Conservation (phyloP, 441 rosid genomes). For the Pelargonium myrrhifolium region DNA sequence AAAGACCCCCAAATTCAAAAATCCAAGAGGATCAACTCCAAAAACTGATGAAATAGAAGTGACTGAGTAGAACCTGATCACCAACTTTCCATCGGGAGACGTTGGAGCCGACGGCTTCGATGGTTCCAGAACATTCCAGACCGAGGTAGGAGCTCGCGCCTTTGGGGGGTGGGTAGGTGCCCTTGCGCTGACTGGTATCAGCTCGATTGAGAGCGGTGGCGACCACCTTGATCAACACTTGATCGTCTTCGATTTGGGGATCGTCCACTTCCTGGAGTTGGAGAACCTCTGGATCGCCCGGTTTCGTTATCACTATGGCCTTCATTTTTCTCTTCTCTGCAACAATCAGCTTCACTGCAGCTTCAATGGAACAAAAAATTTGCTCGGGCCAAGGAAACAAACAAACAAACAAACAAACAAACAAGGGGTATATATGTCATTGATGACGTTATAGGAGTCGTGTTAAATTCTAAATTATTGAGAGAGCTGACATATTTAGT, state of each 20-base stretch:
- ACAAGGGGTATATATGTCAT: too few species aligned
- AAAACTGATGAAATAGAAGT: neutral
- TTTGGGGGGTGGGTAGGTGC: constrained; percentile 64
- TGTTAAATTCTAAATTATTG: too few species aligned
- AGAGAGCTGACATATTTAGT: too few species aligned
- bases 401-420: too few species aligned
- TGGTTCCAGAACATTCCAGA: constrained; percentile 80
- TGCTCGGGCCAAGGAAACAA: too few species aligned
- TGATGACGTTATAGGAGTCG: too few species aligned
- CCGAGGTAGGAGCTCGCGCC: constrained; percentile 73
- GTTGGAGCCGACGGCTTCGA: constrained; percentile 48
- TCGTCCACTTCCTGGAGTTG: constrained; percentile 62
- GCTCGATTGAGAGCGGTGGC: constrained; percentile 80
- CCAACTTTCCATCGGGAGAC: constrained; percentile 82
- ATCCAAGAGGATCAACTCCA: neutral
- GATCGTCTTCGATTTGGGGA: constrained; percentile 57
- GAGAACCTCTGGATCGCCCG: constrained; percentile 77
- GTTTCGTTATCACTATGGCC: constrained; percentile 63
- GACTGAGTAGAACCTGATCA: constrained; percentile 45
- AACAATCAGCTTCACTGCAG: too few species aligned
- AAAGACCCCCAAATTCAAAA: neutral
- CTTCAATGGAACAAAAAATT: too few species aligned
- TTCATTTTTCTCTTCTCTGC: constrained; percentile 35
- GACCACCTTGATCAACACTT: constrained; percentile 61
- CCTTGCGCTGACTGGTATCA: constrained; percentile 63